These are phyloP conservation scores for Penicillium frequentans DNA, from an alignment of 2,329 filamentous ascomycete species.

Conservation along the genomic window DNA sequence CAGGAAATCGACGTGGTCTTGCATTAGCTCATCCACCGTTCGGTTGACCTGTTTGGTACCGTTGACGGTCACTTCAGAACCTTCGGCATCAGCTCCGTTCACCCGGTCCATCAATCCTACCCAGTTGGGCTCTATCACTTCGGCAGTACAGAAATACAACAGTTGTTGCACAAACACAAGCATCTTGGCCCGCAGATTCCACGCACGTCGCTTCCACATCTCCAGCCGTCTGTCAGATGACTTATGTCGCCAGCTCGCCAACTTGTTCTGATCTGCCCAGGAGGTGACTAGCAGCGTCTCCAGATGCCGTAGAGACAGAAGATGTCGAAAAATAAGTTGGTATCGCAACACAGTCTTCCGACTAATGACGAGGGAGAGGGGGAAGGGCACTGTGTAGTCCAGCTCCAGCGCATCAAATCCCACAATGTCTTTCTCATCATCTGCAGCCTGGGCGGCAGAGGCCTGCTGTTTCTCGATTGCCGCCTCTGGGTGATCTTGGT, in stretches of 20 bases:
- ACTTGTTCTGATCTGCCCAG: slow-evolving; percentile 87
- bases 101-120: slow-evolving; percentile 86
- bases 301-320: slow-evolving; percentile 83
- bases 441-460: slow-evolving; percentile 63
- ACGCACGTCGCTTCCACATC: slow-evolving; percentile 88
- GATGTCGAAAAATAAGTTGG: slow-evolving; percentile 91
- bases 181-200: slow-evolving; percentile 91
- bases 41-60: slow-evolving; percentile 57
- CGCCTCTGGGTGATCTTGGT: slow-evolving; percentile 69
- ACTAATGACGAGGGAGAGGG: slow-evolving; percentile 90
- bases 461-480: slow-evolving; percentile 71
- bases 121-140: slow-evolving; percentile 99
- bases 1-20: slow-evolving; percentile 96
- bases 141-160: slow-evolving; percentile 92
- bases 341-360: slow-evolving; percentile 97
- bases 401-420: slow-evolving; percentile 93
- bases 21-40: slow-evolving; percentile 97
- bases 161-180: slow-evolving; percentile 95
- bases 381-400: slow-evolving; percentile 92
- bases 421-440: slow-evolving; percentile 77
- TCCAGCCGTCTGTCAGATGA: slow-evolving; percentile 73
- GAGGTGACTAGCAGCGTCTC: slow-evolving; percentile 82
- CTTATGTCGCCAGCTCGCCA: slow-evolving; percentile 77
- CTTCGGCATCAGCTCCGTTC: slow-evolving; percentile 54
- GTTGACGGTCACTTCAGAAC: slow-evolving; percentile 37